phyloP scores from a whole-genome alignment of 768 basidiomycete species.

The Tremella fuciformis region DNA sequence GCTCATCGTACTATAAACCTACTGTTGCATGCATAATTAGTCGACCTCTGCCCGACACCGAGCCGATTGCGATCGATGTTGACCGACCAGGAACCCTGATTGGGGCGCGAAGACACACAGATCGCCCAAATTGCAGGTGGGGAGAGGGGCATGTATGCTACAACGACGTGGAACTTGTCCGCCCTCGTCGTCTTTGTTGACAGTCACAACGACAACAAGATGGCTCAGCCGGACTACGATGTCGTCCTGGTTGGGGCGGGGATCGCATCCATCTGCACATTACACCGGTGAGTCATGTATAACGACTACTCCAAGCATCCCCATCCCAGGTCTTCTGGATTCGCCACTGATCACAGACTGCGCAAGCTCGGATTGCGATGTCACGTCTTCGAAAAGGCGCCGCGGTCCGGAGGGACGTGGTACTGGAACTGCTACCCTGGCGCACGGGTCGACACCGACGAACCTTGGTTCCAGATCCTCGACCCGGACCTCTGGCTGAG shows the following conservation, averaged over 20 bases:
- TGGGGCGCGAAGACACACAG: no score
- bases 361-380: neutral
- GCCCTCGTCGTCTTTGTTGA: no score
- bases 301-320: no score
- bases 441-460: constrained; percentile 5
- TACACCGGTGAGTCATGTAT: neutral
- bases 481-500: neutral
- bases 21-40: no score
- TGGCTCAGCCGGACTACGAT: neutral
- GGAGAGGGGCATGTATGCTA: no score
- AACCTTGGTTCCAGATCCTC: neutral
- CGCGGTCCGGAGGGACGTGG: neutral
- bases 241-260: neutral
- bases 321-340: neutral
- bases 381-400: neutral
- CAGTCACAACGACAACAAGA: no score
- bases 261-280: neutral
- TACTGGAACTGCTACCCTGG: constrained; percentile 4
- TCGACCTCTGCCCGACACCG: no score
- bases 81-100: no score
- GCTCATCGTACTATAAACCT: no score
- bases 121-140: no score
- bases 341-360: neutral
- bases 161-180: no score
- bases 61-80: no score